Percentiles rank a stretch among this genome's conserved stretches.
phyloP scores from a whole-genome alignment of 495 filamentous ascomycete species.

The Hypoxylon fuscum region DNA sequence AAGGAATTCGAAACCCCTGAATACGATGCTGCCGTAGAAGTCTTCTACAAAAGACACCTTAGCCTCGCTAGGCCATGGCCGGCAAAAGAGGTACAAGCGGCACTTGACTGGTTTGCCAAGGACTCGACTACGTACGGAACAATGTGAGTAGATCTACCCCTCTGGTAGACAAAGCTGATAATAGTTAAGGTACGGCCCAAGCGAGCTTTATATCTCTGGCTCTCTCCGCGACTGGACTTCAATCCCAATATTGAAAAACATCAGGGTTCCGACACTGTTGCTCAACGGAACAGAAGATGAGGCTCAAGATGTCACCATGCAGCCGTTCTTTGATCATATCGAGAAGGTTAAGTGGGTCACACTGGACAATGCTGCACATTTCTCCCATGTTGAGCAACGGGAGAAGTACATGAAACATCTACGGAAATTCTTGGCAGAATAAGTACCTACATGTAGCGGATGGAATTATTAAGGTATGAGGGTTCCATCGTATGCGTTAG shows the following conservation, averaged over 20 bases:
- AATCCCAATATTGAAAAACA: conserved; percentile 44
- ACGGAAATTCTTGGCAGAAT: no score
- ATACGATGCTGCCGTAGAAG: conserved; percentile 54
- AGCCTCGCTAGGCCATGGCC: conserved; percentile 54
- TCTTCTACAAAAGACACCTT: conserved; percentile 54
- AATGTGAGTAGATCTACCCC: conserved; percentile 44
- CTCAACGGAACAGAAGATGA: conserved; percentile 62
- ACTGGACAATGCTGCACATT: conserved; percentile 55
- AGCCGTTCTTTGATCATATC: conserved; percentile 56
- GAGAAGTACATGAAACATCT: conserved; percentile 46
- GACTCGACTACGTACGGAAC: conserved; percentile 56
- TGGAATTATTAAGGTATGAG: no score
- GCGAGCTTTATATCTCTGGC: conserved; percentile 25
- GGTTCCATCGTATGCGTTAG: no score
- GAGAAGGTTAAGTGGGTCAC: conserved; percentile 58
- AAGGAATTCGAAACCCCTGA: conserved; percentile 48
- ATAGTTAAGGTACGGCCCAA: conserved; percentile 27
- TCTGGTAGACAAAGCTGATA: conserved; percentile 1
- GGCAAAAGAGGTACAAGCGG: conserved; percentile 31
- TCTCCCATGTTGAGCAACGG: conserved; percentile 55
- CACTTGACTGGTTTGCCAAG: conserved; percentile 39
- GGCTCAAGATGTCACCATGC: conserved; percentile 53
- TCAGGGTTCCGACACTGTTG: conserved; percentile 54
- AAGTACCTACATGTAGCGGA: no score
- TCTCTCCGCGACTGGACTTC: conserved; percentile 30